Percentiles rank a stretch among this genome's conserved stretches.
Conservation (phyloP, 768 basidiomycete genomes). For the Crassisporium funariophilum region DNA sequence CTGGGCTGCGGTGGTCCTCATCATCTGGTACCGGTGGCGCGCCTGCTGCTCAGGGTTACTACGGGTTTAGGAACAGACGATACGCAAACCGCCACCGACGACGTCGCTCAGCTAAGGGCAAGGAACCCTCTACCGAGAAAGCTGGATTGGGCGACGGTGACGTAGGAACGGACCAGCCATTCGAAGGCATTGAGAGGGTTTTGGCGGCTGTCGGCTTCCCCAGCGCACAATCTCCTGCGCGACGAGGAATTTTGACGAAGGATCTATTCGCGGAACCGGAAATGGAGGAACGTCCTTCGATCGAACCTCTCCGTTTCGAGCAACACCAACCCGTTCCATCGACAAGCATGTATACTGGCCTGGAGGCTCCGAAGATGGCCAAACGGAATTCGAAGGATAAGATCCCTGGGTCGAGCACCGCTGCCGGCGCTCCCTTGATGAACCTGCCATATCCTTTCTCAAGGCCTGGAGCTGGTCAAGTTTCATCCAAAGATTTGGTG, state of each 20-base stretch:
- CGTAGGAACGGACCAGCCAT: conserved; percentile 32
- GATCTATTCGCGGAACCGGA: conserved; percentile 65
- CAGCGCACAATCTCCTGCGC: conserved; percentile 51
- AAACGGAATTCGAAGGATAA: conserved; percentile 52
- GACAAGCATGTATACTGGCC: conserved; percentile 9
- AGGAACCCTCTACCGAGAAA: conserved; percentile 21
- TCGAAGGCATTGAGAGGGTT: conserved; percentile 60
- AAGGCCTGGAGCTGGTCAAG: conserved; percentile 55
- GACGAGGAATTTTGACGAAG: conserved; percentile 58
- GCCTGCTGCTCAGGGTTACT: conserved; percentile 17
- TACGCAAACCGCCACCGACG: conserved; percentile 18
- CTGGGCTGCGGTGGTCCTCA: conserved; percentile 34
- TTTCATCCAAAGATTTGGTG: conserved; percentile 61
- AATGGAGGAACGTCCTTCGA: conserved; percentile 1
- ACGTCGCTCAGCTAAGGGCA: conserved; percentile 29
- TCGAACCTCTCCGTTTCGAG: conserved; percentile 13
- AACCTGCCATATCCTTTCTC: conserved; percentile 74
- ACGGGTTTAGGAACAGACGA: conserved; percentile 9
- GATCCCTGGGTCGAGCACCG: conserved; percentile 37
- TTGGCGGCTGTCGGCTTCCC: conserved; percentile 59
- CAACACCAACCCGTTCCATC: conserved; percentile 13
- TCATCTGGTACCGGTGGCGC: conserved; percentile 3
- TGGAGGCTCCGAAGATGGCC: conserved; percentile 31
- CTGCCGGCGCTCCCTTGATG: conserved; percentile 39
- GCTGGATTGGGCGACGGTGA: conserved; percentile 10